Percentiles rank a stretch among this genome's conserved stretches.
Conservation (phyloP, 805 yeast species). For the Candida insectorum region DNA sequence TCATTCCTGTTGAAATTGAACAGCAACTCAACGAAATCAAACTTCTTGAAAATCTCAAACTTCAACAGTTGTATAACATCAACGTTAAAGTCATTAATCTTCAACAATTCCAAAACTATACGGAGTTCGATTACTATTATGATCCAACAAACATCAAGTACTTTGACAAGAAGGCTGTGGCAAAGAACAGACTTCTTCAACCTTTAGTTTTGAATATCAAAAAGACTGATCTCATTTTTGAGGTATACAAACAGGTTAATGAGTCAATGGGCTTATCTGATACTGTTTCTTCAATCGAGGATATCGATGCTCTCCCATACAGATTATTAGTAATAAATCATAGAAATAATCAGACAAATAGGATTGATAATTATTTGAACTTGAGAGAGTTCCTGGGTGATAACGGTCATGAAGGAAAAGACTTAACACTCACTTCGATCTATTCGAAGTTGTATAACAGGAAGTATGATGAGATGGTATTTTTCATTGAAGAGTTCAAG, state of each 20-base stretch:
- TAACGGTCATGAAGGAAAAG: conserved; percentile 16
- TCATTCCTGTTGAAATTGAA: conserved; percentile 63
- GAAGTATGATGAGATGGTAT: conserved; percentile 47
- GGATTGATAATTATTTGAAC: conserved; percentile 49
- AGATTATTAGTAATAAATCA: conserved; percentile 64
- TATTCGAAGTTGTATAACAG: conserved; percentile 44
- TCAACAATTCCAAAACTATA: conserved; percentile 52
- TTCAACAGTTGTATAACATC: conserved; percentile 50
- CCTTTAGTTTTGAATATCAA: conserved; percentile 51
- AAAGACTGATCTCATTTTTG: conserved; percentile 52
- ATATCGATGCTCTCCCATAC: conserved; percentile 26
- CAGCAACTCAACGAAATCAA: conserved; percentile 60
- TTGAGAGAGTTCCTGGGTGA: conserved; percentile 1
- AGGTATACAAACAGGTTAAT: conserved; percentile 37
- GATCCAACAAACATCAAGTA: conserved; percentile 46
- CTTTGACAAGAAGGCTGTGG: conserved; percentile 45
- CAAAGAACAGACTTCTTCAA: conserved; percentile 15
- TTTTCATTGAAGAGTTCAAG: conserved; percentile 63
- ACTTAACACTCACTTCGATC: conserved; percentile 49
- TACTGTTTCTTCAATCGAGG: conserved; percentile 4
- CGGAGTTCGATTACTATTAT: conserved; percentile 76
- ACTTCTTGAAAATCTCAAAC: conserved; percentile 54
- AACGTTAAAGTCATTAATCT: conserved; percentile 56
- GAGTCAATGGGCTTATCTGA: conserved; percentile 4
- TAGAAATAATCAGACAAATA: conserved; percentile 66